Base-by-base conservation (phyloP, 257 asterid species). In the Craterostigma plantagineum region DNA sequence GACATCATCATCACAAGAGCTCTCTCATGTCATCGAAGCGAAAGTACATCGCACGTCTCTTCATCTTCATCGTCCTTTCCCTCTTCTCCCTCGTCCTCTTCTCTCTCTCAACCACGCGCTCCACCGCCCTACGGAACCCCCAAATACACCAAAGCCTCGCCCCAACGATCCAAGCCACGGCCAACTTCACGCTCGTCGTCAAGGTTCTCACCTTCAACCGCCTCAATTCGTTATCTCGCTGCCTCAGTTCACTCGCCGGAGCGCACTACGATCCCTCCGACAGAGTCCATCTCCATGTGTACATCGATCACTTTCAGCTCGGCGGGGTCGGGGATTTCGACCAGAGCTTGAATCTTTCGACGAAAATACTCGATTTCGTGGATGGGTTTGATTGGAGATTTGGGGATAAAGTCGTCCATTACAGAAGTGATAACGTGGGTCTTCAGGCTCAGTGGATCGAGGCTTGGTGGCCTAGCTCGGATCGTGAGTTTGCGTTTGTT, bases 151-250 rank as follows among this genome's bases (percentile, higher is more conserved):
- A 23, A 23, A 23, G 4, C 30, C 30, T 23, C 2, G 6, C 4
- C 30, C 30, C 30, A 6, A 2, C 30, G 6, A 23, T 6, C 30
- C 30, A 2, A 6, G 6, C 30, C 30, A 6, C 30, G 4, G 46
- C 48, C 18, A 45, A 55, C 41, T 74, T 90, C 74, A 74, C 91
- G 8, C 72, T 90, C 61, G 55, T 70, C 66, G 64, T 90, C 83
- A 90, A 90, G 67, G 58, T 90, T 50, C 91, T 90, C 59, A 72
- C 98, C 0, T 90, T 51, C 77, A 69, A 79, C 53, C 92, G 95
- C 41, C 65, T 76, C 27, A 17, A 76, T 8, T 77, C 95, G 18
- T 81, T 90, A 68, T 62, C 92, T 42, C 92, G 95, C 46, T 90
- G 95, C 46, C 83, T 83, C 55, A 49, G 54, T 42, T 90, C 95